A percentile compares a stretch with the other conserved stretches of the same genome.
phyloP scores from a whole-genome alignment of 345 rosid species.

The Pistacia vera region DNA sequence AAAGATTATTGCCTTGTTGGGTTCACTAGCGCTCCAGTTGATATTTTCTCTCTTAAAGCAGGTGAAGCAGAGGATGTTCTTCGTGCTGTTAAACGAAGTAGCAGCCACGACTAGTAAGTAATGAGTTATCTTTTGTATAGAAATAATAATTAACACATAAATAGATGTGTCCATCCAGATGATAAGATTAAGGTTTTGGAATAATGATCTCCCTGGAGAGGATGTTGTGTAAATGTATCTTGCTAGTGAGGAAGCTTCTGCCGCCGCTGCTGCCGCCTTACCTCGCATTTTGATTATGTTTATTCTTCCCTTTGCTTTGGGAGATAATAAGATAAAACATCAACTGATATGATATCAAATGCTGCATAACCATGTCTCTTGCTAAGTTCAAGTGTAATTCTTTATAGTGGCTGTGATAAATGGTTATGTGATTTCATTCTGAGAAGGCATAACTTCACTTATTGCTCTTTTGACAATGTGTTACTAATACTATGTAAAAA shows the following conservation, averaged over 20 bases:
- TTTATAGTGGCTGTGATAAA: too few relatives aligned
- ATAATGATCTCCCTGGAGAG: background rate
- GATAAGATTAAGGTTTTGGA: background rate
- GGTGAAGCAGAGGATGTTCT: conserved; percentile 24
- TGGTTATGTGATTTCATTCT: too few relatives aligned
- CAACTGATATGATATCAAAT: too few relatives aligned
- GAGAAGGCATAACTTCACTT: too few relatives aligned
- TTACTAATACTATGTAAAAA: too few relatives aligned
- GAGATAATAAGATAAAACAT: background rate
- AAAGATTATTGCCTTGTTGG: conserved; percentile 20
- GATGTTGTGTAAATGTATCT: background rate
- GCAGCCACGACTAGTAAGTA: background rate
- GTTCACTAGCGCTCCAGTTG: conserved; percentile 45
- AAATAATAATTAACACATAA: background rate
- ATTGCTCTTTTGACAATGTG: too few relatives aligned
- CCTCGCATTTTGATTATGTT: background rate
- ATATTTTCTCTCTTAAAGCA: conserved; percentile 45
- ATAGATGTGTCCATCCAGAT: background rate
- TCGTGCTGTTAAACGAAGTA: background rate
- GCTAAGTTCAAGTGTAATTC: too few relatives aligned
- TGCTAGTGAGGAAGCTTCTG: background rate
- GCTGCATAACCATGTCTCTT: too few relatives aligned
- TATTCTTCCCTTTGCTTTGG: background rate
- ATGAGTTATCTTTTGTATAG: conserved; percentile 6
- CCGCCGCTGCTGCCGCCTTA: background rate